Base-by-base conservation (phyloP, 345 rosid genomes). In the Corchorus olitorius region DNA sequence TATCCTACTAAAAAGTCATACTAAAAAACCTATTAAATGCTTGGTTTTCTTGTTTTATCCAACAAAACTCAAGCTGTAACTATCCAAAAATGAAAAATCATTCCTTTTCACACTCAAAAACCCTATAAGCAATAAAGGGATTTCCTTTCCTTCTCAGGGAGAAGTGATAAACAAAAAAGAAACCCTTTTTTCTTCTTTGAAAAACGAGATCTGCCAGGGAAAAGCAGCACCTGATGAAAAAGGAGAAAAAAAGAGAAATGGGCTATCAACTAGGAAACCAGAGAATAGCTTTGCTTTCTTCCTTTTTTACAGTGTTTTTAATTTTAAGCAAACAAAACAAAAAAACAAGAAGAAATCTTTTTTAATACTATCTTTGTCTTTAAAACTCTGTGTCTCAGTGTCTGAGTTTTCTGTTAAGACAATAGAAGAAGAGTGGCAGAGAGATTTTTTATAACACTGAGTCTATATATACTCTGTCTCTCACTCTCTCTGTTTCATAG, bases 151-250 rank as follows among this genome's bases (percentile, higher is more conserved):
- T 53, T 41, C 39, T 34, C 59, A 0, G 8, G 71, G n/a, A 55
- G 72, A 48, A 62, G 45, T 6, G 52, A 75, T 14, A 14, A 34
- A 58, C 35, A 55, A 35, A 48, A 34, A 58, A 49, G 14, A 75
- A 53, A 19, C 48, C 55, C 8, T 3, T 15, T 22, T n/a, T 14
- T 35, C 6, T 76, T 7, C 35, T 48, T 77, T 77, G 60, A 60
- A 11, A 70, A 59, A 11, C 75, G 66, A 72, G 71, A 77, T 77
- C 72, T 61, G 83, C 41, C 80, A 77, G 22, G 41, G 56, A 19
- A 49, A 66, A 17, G 56, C 39, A 76, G 5, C 68, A 55, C 48
- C 75, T 52, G 61, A 75, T 27, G 70, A 34, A 52, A 59, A 8
- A 27, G 27, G 27, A 27, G 48, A 37, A 33, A 37, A 54, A 54